phyloP scores from a whole-genome alignment of 2,329 filamentous ascomycete genomes.

The Aspergillus neoniger region DNA sequence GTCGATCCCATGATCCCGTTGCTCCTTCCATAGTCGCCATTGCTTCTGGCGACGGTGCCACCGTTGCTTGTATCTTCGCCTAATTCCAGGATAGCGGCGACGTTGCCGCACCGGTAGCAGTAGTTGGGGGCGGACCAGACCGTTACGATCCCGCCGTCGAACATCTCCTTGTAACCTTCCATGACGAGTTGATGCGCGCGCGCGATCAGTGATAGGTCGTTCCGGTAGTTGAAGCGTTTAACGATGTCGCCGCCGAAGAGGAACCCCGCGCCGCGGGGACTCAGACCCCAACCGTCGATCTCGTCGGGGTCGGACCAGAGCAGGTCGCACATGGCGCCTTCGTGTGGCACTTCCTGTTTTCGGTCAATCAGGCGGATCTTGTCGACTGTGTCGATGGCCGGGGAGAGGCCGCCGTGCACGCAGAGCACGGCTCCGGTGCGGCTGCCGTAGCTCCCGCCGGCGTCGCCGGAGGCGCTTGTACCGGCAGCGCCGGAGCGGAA shows the following conservation, averaged over 20 bases:
- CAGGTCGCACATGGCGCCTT: constrained; percentile 98
- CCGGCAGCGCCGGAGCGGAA: constrained; percentile 71
- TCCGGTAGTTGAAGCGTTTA: constrained; percentile 91
- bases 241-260: constrained; percentile 95
- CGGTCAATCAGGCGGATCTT: constrained; percentile 93
- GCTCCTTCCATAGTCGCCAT: constrained; percentile 48
- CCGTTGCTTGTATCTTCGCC: constrained; percentile 81
- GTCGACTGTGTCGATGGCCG: constrained; percentile 88
- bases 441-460: constrained; percentile 54
- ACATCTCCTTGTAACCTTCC: constrained; percentile 99
- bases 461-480: constrained; percentile 73
- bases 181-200: constrained; percentile 96
- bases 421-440: constrained; percentile 84
- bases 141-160: constrained; percentile 90
- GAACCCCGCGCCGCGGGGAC: constrained; percentile 91
- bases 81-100: constrained; percentile 90
- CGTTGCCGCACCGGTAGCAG: constrained; percentile 94
- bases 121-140: constrained; percentile 99
- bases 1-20: constrained; percentile 53
- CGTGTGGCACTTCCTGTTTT: constrained; percentile 97
- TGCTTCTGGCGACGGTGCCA: constrained; percentile 67
- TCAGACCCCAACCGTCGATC: constrained; percentile 90
- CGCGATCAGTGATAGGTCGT: constrained; percentile 88
- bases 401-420: constrained; percentile 90
- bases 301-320: constrained; percentile 98